A percentile compares a stretch with the other conserved stretches of the same genome.
Evolutionary conservation across 164 flowering plant species (phyloP).

Genomic region (Nelumbo lutea): DNA sequence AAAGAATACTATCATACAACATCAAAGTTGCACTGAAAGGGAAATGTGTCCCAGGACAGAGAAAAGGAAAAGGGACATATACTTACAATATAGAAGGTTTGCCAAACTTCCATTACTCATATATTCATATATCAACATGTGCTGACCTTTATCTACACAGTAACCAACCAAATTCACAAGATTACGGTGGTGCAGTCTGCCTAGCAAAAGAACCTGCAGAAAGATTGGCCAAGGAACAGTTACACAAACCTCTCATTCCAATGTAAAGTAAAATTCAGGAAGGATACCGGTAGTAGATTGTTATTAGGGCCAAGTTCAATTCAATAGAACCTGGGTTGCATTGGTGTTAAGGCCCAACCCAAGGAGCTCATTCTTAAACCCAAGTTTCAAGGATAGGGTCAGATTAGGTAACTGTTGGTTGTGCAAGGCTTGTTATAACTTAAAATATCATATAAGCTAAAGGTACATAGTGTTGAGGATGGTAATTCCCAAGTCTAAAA

Average conservation of each 20-base stretch:
- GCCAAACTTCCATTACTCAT: conserved; percentile 96
- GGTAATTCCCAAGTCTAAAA: too few relatives aligned
- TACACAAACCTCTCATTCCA: background rate
- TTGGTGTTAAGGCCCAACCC: too few relatives aligned
- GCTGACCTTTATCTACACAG: conserved; percentile 91
- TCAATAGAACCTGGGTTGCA: too few relatives aligned
- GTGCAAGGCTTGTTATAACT: too few relatives aligned
- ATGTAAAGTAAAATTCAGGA: too few relatives aligned
- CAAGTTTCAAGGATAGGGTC: too few relatives aligned
- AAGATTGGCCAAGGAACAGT: background rate
- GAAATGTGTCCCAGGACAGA: background rate
- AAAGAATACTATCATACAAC: background rate
- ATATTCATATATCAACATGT: conserved; percentile 80
- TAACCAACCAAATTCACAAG: conserved; percentile 96
- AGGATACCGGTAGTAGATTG: too few relatives aligned
- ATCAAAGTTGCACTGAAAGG: background rate
- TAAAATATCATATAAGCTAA: too few relatives aligned
- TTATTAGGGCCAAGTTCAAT: too few relatives aligned
- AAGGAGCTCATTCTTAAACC: too few relatives aligned
- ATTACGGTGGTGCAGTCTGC: conserved; percentile 91
- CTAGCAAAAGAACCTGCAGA: conserved; percentile 72
- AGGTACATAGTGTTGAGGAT: too few relatives aligned
- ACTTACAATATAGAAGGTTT: conserved; percentile 64
- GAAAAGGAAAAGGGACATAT: background rate
- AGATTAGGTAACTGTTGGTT: too few relatives aligned